Evolutionary conservation across 352 stramenopile genomes (phyloP).

Genomic region (Thalassiosira hispida): DNA sequence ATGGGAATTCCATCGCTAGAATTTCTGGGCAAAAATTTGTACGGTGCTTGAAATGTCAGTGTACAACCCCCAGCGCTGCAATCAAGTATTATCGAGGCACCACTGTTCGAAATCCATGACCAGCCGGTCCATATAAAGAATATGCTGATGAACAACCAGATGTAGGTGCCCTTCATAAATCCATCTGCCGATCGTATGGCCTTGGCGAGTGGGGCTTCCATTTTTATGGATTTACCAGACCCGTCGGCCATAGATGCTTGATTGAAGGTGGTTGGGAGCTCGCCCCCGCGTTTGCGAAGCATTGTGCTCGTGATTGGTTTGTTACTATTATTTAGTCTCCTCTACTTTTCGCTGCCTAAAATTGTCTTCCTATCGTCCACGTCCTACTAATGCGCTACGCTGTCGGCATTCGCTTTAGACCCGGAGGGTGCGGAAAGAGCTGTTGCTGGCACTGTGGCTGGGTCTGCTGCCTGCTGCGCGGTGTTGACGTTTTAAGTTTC

Average conservation of each 20-base stretch:
- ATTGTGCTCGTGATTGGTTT: constrained; percentile 22
- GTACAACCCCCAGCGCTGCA: constrained; percentile 30
- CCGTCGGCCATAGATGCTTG: constrained; percentile 20
- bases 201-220: constrained; percentile 49
- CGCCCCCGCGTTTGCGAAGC: constrained; percentile 36
- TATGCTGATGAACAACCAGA: constrained; percentile 32
- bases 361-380: too few species aligned
- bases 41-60: constrained; percentile 35
- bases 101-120: constrained; percentile 33
- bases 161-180: constrained; percentile 47
- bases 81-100: constrained; percentile 53
- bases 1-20: constrained; percentile 5
- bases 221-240: constrained; percentile 57
- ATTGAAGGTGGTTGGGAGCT: constrained; percentile 38
- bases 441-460: too few species aligned
- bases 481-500: too few species aligned
- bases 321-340: too few species aligned
- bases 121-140: constrained; percentile 38
- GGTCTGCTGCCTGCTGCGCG: too few species aligned
- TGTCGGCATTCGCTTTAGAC: too few species aligned
- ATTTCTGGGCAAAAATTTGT: constrained; percentile 33
- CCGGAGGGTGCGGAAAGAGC: too few species aligned
- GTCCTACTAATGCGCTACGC: too few species aligned
- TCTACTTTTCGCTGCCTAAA: too few species aligned
- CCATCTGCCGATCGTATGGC: constrained; percentile 33